Percentiles rank a stretch among this genome's conserved stretches.
Conservation (phyloP, 352 stramenopile species). For the Lagenidium sp. region DNA sequence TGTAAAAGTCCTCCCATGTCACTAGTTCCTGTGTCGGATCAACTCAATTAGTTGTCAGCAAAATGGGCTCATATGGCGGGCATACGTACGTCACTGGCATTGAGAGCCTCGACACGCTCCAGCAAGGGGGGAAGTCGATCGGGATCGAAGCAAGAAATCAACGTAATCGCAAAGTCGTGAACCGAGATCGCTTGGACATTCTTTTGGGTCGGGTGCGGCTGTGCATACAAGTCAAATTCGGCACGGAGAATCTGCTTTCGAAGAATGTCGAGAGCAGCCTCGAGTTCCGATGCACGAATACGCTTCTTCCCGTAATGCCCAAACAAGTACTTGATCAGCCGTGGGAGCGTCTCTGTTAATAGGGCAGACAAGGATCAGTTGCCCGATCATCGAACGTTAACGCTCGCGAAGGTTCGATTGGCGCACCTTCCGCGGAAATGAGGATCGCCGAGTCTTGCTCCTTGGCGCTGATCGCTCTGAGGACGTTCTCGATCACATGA, state of each 20-base stretch:
- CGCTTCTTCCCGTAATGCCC: conserved; percentile 40
- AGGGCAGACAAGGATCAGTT: too few species aligned
- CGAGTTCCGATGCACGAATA: conserved; percentile 48
- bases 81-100: conserved; percentile 37
- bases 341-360: conserved; percentile 35
- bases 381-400: too few species aligned
- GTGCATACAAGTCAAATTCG: conserved; percentile 70
- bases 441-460: conserved; percentile 9
- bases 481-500: conserved; percentile 56
- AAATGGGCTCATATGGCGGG: background rate
- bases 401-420: too few species aligned
- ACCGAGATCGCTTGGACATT: conserved; percentile 43
- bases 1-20: conserved; percentile 63
- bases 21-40: conserved; percentile 27
- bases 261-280: conserved; percentile 32
- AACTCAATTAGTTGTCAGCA: background rate
- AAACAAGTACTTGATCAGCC: conserved; percentile 58
- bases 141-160: conserved; percentile 65
- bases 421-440: conserved; percentile 36
- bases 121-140: conserved; percentile 49
- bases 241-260: conserved; percentile 50
- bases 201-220: conserved; percentile 24
- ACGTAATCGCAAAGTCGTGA: conserved; percentile 69
- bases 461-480: conserved; percentile 25
- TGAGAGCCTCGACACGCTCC: conserved; percentile 45